A percentile compares a stretch with the other conserved stretches of the same genome.
Evolutionary conservation across 441 rosid species (phyloP).

Genomic region (Macaranga tanarius): DNA sequence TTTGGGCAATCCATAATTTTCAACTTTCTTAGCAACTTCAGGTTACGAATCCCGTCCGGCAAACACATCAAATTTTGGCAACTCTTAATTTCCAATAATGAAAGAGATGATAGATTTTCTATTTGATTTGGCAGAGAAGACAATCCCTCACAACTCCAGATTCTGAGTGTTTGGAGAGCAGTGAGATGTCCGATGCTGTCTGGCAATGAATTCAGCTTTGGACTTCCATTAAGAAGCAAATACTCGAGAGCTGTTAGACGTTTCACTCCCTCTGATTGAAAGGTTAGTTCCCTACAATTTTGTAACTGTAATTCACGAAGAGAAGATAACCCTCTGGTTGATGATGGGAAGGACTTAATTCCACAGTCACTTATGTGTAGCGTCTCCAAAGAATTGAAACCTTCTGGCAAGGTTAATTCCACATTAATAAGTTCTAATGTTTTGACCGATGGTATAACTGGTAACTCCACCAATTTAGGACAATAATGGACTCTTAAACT

Average conservation of each 20-base stretch:
- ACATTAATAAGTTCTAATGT: fast-evolving
- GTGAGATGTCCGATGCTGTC: slow-evolving; percentile 11
- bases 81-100: fast-evolving
- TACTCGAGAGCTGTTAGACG: neutral
- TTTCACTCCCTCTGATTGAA: slow-evolving; percentile 1
- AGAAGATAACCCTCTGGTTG: slow-evolving; percentile 2
- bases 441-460: slow-evolving; percentile 17
- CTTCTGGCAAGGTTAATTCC: slow-evolving; percentile 17
- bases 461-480: slow-evolving; percentile 14
- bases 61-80: slow-evolving; percentile 19
- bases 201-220: slow-evolving; percentile 1
- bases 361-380: fast-evolving
- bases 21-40: neutral
- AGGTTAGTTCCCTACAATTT: neutral
- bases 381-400: slow-evolving; percentile 6
- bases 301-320: fast-evolving
- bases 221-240: neutral
- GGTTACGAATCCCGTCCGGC: slow-evolving; percentile 22
- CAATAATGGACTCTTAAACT: too few species aligned
- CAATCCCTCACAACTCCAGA: neutral
- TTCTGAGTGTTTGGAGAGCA: slow-evolving; percentile 9
- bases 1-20: neutral
- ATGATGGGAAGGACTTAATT: neutral
- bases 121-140: slow-evolving; percentile 18
- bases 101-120: slow-evolving; percentile 11